Evolutionary conservation across 2,329 filamentous ascomycete species (phyloP).

Genomic region (Penicillium sp.): DNA sequence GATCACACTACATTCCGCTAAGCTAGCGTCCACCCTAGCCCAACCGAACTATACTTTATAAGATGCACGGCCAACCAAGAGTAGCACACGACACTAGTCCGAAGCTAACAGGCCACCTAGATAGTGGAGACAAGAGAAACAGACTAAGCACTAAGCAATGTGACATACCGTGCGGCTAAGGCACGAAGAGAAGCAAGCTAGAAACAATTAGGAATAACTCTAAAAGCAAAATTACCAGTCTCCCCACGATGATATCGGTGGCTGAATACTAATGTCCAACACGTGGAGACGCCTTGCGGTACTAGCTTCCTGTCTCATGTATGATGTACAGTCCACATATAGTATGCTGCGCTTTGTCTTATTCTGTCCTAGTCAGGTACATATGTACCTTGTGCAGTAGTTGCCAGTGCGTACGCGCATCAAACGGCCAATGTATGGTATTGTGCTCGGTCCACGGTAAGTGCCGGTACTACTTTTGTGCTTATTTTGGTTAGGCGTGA

Average conservation of each 20-base stretch:
- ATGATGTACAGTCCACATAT: not conserved
- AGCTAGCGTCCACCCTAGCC: not conserved
- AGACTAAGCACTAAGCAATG: not conserved
- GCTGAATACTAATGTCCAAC: slow-evolving; percentile 5
- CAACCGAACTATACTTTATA: not conserved
- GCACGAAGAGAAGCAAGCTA: not conserved
- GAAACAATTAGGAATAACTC: slow-evolving; percentile 1
- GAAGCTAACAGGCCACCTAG: not conserved
- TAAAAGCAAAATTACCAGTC: slow-evolving; percentile 2
- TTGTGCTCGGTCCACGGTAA: not conserved
- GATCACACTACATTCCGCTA: not conserved
- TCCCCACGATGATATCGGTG: slow-evolving; percentile 4
- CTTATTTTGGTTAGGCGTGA: not conserved
- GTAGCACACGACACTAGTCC: slow-evolving; percentile 1
- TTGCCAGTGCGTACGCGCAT: not conserved
- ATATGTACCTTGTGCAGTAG: not conserved
- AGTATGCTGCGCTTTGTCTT: not conserved
- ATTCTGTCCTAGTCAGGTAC: slow-evolving; percentile 4
- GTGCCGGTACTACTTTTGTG: not conserved
- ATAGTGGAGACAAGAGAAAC: not conserved
- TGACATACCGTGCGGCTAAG: not conserved
- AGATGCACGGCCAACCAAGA: not conserved
- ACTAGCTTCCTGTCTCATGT: slow-evolving; percentile 1
- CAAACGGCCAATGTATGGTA: not conserved
- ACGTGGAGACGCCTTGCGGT: not conserved